Evolutionary conservation across 306 rosid species (phyloP).

Genomic region (Cotoneaster glaucophyllus): DNA sequence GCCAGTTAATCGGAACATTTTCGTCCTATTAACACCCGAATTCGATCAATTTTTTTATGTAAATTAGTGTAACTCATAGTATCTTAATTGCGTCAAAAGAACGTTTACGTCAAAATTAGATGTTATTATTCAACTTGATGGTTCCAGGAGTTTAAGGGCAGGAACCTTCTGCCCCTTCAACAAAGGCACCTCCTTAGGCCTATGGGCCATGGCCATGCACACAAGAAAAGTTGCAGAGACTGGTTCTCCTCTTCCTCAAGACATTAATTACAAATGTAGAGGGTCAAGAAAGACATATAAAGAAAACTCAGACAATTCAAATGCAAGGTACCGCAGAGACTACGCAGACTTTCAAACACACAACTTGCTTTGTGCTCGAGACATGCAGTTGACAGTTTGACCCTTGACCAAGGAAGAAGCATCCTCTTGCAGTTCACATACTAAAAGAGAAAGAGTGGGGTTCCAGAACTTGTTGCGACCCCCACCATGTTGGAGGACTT

Average conservation of each 20-base stretch:
- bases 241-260: neutral
- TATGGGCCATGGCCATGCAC: neutral
- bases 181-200: neutral
- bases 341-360: neutral
- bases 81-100: too few relatives aligned
- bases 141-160: neutral
- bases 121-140: neutral
- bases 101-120: too few relatives aligned
- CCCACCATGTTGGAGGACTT: conserved; percentile 7
- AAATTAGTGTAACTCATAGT: too few relatives aligned
- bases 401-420: conserved; percentile 10
- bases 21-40: neutral
- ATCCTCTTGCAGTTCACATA: neutral
- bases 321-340: neutral
- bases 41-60: too few relatives aligned
- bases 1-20: neutral
- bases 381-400: neutral
- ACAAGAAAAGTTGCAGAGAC: neutral
- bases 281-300: neutral
- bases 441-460: too few relatives aligned
- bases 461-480: neutral
- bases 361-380: neutral
- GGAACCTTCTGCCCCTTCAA: neutral
- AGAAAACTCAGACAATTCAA: conserved; percentile 3
- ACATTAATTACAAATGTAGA: neutral